Evolutionary conservation across 2,329 filamentous ascomycete genomes (phyloP).

Genomic region (Dactylonectria estremocensis): DNA sequence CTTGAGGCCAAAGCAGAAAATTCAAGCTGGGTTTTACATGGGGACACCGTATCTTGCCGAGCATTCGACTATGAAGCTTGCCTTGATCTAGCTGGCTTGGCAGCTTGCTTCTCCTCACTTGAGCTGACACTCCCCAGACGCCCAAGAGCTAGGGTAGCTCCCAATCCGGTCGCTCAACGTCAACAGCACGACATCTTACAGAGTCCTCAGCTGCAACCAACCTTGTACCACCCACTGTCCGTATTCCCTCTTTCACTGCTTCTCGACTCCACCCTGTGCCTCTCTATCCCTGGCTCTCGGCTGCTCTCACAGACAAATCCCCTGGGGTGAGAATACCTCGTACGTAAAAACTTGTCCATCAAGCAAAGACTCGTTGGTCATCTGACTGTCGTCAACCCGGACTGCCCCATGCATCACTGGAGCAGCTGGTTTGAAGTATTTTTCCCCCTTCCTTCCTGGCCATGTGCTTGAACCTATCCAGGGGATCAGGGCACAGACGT

Average conservation of each 20-base stretch:
- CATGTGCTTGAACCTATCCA: neutral
- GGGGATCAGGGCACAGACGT: neutral
- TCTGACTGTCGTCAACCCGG: neutral
- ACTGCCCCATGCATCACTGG: neutral
- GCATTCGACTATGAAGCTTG: neutral
- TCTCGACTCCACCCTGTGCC: too few species aligned
- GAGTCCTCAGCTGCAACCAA: neutral
- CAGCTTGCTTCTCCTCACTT: neutral
- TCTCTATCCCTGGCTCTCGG: neutral
- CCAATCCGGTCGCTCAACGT: conserved; percentile 2
- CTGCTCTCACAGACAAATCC: neutral
- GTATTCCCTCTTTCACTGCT: too few species aligned
- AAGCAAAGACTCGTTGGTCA: neutral
- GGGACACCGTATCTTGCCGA: neutral
- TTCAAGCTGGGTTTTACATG: neutral
- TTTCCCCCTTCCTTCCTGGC: neutral
- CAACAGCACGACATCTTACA: conserved; percentile 1
- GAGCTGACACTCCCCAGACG: neutral
- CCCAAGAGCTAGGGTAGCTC: conserved; percentile 1
- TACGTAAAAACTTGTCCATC: neutral
- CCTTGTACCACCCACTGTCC: neutral
- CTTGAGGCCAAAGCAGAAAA: neutral
- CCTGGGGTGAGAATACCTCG: neutral
- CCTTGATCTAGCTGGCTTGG: neutral
- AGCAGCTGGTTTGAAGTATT: neutral